Base-by-base conservation (phyloP, 371 early-diverging fungal genomes). In the Mucor velutinosus region DNA sequence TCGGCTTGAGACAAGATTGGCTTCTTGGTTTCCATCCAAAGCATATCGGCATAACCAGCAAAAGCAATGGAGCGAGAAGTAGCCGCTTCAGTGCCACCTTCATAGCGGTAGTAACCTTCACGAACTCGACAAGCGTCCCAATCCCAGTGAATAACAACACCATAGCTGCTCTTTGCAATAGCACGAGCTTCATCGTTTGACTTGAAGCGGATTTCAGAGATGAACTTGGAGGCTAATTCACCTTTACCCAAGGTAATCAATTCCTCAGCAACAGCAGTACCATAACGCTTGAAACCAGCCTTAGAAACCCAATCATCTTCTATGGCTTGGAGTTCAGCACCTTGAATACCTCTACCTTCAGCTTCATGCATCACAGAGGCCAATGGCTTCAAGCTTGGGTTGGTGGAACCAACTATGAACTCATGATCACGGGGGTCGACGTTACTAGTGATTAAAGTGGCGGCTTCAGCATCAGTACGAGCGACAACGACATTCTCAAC, bases 21-120 rank as follows among this genome's bases (percentile, higher is more conserved):
- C 76, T 91, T 94, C 79, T 92, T 93, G 66, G 97, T 96, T 84
- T 99, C 98, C 98, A 98, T 98, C 99, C 98, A 99, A 43, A 97
- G 78, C 73, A 98, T 84, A 82, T 99, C 99, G 72, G 94, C 89
- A 86, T 97, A 98, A 11, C 91, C 92, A 63, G 96, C 91, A 74
- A 92, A 99, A 58, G 95, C 95, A 62, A 92, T 83, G 57, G 94
- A 92, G 74, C 99, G 94, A 78, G 89, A 87, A 70, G 92, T 92
- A 81, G 95, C 95, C 61, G 93, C 93, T 56, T 92, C 89, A 53
- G 97, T 97, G 66, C 97, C 97, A 74, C 97, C 97, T 73, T 93
- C 90, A 87, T 95, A 95, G 65, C 98, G 93, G 88, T 94, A 97
- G 86, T 89, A 95, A 29, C 99, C 99, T 83, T 99, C 99, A 76